Base-by-base conservation (phyloP, 306 rosid species). In the Quercus glauca region DNA sequence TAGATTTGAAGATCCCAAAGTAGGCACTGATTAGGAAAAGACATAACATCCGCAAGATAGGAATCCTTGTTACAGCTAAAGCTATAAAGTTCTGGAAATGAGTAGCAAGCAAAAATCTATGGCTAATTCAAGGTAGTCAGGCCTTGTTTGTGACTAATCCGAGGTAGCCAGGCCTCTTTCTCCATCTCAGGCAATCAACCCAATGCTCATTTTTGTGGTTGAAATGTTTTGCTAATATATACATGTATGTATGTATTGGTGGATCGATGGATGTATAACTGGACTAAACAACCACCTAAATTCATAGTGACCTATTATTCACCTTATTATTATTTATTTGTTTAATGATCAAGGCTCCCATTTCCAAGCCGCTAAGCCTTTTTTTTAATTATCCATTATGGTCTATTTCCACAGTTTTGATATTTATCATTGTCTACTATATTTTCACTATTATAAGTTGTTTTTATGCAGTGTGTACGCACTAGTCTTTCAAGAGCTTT, bases 401-500 rank as follows among this genome's bases (percentile, higher is more conserved):
- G 31, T 59, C 17, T 5, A 18, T 67, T 35, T 67, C 17, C 72
- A 35, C 25, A 19, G 15, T 65, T 10, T 65, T 65, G 45, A 14
- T 29, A 6, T 55, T 19, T 7, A 29, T 61, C 75, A 52, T 35
- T 85, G 73, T 33, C 51, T 13, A 31, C 52, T 67, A 73, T 70
- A 11, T 26, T 67, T 43, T 69, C 52, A 67, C 56, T 59, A 64
- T 78, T 26, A 11, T 77, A 63, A 70, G 31, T 43, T 70, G 73
- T 72, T 26, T 61, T 56, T 67, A 29, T 80, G 80, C 86, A 91
- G 97, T 88, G 88, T 64, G 73, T 86, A 49, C 81, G 67, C 76
- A 82, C 80, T 67, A 75, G 85, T 83, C 58, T 90, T 41, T 19
- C 82, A 19, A 88, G 86, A 79, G 85, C 81, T 85, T 83, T 90